Conservation (phyloP, 495 filamentous ascomycete species). For the Talaromyces proteolyticus region DNA sequence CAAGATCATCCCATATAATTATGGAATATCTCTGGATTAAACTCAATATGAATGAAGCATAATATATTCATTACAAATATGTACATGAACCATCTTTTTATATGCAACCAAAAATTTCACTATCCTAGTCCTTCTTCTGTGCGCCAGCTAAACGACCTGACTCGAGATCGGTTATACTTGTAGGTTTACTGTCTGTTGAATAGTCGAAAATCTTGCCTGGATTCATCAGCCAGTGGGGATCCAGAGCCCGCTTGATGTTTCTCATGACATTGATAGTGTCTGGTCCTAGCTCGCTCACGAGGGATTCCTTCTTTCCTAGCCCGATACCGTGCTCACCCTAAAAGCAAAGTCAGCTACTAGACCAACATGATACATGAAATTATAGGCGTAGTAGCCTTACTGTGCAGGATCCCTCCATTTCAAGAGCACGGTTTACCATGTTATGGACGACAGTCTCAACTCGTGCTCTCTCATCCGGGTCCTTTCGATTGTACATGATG, state of each 20-base stretch:
- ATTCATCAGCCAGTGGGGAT: slow-evolving; percentile 88
- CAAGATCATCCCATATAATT: no score
- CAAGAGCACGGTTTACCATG: slow-evolving; percentile 81
- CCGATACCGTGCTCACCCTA: slow-evolving; percentile 85
- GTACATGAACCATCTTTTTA: not conserved
- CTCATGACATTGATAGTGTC: slow-evolving; percentile 84
- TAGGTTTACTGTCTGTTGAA: not conserved
- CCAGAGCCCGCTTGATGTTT: slow-evolving; percentile 74
- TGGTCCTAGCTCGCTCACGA: slow-evolving; percentile 75
- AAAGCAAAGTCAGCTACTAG: not conserved
- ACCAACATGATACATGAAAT: not conserved
- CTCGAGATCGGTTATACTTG: not conserved
- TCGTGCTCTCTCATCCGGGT: slow-evolving; percentile 60
- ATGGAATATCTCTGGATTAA: no score
- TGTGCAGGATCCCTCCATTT: slow-evolving; percentile 92
- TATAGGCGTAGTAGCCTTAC: slow-evolving; percentile 29
- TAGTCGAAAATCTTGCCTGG: slow-evolving; percentile 83
- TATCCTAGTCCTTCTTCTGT: slow-evolving; percentile 8
- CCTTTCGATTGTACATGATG: slow-evolving; percentile 72
- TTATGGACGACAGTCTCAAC: slow-evolving; percentile 78
- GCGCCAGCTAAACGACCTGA: not conserved
- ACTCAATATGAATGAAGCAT: not conserved
- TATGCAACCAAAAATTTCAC: not conserved
- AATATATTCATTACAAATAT: not conserved
- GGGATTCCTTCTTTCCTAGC: slow-evolving; percentile 76